Conservation (phyloP, 768 basidiomycete species). For the Podaxis mareebaensis region DNA sequence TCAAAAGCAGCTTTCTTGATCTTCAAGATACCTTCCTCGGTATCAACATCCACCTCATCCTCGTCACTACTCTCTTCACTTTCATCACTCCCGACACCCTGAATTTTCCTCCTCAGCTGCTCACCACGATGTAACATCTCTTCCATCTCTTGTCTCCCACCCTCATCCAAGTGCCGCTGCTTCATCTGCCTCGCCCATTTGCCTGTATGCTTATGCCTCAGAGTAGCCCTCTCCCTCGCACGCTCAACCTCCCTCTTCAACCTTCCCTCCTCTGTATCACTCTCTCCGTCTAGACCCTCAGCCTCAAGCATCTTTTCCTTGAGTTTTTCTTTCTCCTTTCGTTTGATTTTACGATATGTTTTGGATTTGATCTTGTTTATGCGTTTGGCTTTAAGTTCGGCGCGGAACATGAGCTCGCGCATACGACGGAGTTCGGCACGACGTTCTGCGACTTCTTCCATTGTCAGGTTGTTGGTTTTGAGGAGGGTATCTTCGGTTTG, state of each 20-base stretch:
- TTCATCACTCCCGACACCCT: slow-evolving; percentile 59
- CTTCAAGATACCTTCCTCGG: slow-evolving; percentile 45
- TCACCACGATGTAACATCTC: slow-evolving; percentile 88
- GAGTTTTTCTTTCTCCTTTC: slow-evolving; percentile 73
- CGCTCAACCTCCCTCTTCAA: slow-evolving; percentile 77
- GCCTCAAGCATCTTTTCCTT: slow-evolving; percentile 52
- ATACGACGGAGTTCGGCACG: slow-evolving; percentile 82
- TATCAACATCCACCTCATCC: slow-evolving; percentile 37
- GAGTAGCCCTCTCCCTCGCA: slow-evolving; percentile 86
- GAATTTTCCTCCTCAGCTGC: slow-evolving; percentile 73
- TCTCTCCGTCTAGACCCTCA: slow-evolving; percentile 28
- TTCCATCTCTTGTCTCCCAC: slow-evolving; percentile 64
- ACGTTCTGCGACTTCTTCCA: slow-evolving; percentile 84
- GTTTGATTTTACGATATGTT: slow-evolving; percentile 81
- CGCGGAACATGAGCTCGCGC: slow-evolving; percentile 93
- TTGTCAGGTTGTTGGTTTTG: slow-evolving; percentile 75
- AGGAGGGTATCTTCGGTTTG: slow-evolving; percentile 74
- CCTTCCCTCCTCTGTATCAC: slow-evolving; percentile 40
- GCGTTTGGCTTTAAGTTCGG: slow-evolving; percentile 86
- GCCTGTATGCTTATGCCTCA: slow-evolving; percentile 84
- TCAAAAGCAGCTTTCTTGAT: slow-evolving; percentile 76
- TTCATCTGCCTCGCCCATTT: slow-evolving; percentile 85
- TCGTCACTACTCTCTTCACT: slow-evolving; percentile 48
- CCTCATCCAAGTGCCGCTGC: slow-evolving; percentile 57
- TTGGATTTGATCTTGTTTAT: slow-evolving; percentile 96